Conservation (phyloP, 768 basidiomycete species). For the Vararia minispora region DNA sequence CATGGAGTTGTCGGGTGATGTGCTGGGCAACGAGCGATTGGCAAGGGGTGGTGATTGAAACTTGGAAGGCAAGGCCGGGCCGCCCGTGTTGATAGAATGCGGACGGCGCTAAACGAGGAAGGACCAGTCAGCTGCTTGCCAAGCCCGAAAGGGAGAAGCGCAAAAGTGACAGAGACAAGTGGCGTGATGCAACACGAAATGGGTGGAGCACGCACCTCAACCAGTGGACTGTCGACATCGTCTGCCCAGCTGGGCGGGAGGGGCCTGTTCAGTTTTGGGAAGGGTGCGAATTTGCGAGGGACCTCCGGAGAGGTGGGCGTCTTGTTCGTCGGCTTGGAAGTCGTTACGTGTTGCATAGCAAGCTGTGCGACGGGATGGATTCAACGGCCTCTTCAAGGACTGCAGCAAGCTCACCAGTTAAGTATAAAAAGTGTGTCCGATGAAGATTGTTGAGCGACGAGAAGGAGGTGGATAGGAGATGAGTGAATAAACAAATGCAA, state of each 20-base stretch:
- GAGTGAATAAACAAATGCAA: conserved; percentile 21
- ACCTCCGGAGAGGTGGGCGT: conserved; percentile 25
- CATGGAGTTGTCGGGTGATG: conserved; percentile 23
- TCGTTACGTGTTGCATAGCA: conserved; percentile 62
- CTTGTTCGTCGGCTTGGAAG: conserved; percentile 32
- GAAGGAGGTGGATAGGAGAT: conserved; percentile 29
- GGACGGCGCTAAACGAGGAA: conserved; percentile 14
- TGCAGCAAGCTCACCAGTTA: conserved; percentile 30
- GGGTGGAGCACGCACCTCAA: not conserved
- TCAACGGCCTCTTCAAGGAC: no score
- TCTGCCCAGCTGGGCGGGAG: conserved; percentile 33
- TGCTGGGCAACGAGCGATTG: conserved; percentile 10
- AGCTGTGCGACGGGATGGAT: conserved; percentile 19
- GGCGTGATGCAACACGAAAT: conserved; percentile 3
- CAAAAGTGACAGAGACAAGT: conserved; percentile 6
- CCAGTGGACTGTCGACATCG: not conserved
- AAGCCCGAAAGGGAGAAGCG: conserved; percentile 1
- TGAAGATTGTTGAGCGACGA: conserved; percentile 36
- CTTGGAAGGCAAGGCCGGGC: conserved; percentile 11
- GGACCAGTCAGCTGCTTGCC: conserved; percentile 9
- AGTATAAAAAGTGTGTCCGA: conserved; percentile 37
- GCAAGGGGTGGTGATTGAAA: conserved; percentile 12
- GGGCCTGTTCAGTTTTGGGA: conserved; percentile 18
- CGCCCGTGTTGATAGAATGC: conserved; percentile 13
- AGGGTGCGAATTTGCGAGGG: conserved; percentile 22